phyloP scores from a whole-genome alignment of 2,329 filamentous ascomycete genomes.

The Lachnellula subtilissima region DNA sequence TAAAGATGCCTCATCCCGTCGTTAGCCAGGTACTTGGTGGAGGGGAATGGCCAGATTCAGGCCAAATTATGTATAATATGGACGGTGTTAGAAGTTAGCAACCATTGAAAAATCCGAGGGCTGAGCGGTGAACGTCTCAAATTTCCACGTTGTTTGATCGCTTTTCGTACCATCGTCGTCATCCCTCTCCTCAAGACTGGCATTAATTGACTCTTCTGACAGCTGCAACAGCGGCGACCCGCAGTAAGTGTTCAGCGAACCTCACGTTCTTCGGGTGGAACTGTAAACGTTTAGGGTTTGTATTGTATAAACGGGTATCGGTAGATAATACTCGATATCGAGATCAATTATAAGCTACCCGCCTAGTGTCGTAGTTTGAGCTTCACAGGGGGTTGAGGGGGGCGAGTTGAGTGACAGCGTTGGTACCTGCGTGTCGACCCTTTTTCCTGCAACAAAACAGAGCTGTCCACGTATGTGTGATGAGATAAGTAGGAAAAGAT shows the following conservation, averaged over 20 bases:
- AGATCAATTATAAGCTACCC: no score
- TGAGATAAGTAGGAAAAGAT: not conserved
- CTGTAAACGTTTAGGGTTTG: slow-evolving; percentile 16
- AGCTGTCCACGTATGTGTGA: not conserved
- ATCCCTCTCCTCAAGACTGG: not conserved
- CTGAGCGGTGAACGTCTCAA: no score
- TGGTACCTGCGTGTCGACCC: no score
- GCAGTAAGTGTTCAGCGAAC: not conserved
- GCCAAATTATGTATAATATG: no score
- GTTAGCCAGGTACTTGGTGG: no score
- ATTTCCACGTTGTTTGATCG: no score
- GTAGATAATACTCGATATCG: slow-evolving; percentile 5
- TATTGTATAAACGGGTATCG: slow-evolving; percentile 4
- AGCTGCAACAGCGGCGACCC: not conserved
- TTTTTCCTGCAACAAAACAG: no score
- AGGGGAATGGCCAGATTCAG: no score
- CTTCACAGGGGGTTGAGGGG: not conserved
- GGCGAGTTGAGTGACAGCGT: no score
- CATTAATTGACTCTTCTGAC: not conserved
- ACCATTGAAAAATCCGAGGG: no score
- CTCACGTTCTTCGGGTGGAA: slow-evolving; percentile 1
- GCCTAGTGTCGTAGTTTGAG: not conserved
- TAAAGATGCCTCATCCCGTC: no score
- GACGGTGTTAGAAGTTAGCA: no score
- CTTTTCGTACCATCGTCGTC: not conserved